A percentile compares a stretch with the other conserved stretches of the same genome.
Conservation (phyloP, 2,329 filamentous ascomycete genomes). For the Rhynchosporium graminicola region DNA sequence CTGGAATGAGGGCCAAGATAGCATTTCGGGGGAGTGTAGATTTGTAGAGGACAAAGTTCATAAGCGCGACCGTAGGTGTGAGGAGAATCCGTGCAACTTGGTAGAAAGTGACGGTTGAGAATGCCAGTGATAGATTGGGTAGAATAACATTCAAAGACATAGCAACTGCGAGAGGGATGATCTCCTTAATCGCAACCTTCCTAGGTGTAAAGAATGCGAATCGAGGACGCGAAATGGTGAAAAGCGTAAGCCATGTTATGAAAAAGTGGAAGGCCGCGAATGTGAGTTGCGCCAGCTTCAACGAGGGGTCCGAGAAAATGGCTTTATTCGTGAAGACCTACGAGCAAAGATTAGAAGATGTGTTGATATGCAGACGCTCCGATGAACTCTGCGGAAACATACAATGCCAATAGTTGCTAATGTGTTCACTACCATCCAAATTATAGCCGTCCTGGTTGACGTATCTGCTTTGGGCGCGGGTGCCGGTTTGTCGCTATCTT, state of each 20-base stretch:
- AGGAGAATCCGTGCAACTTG: slow-evolving; percentile 68
- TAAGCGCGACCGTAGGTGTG: slow-evolving; percentile 63
- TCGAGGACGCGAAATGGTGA: slow-evolving; percentile 57
- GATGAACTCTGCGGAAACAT: slow-evolving; percentile 36
- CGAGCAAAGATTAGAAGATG: slow-evolving; percentile 4
- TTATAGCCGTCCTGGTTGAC: slow-evolving; percentile 45
- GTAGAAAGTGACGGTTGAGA: slow-evolving; percentile 69
- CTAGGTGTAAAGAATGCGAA: slow-evolving; percentile 61
- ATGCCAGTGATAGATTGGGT: slow-evolving; percentile 67
- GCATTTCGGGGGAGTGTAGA: slow-evolving; percentile 57
- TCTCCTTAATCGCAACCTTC: slow-evolving; percentile 54
- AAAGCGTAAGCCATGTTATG: slow-evolving; percentile 65
- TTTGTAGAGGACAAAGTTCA: slow-evolving; percentile 64
- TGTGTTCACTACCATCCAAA: slow-evolving; percentile 64
- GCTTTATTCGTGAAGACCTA: slow-evolving; percentile 67
- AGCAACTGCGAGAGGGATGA: slow-evolving; percentile 64
- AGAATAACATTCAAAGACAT: slow-evolving; percentile 72
- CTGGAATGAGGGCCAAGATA: slow-evolving; percentile 54
- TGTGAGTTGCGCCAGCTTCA: slow-evolving; percentile 63
- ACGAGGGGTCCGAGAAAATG: slow-evolving; percentile 63
- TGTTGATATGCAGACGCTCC: background rate
- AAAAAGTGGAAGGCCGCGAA: slow-evolving; percentile 71
- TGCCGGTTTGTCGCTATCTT: slow-evolving; percentile 40
- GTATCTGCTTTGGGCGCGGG: slow-evolving; percentile 32
- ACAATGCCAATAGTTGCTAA: slow-evolving; percentile 65